Conservation (phyloP, 495 filamentous ascomycete species). For the Viridothelium virens region DNA sequence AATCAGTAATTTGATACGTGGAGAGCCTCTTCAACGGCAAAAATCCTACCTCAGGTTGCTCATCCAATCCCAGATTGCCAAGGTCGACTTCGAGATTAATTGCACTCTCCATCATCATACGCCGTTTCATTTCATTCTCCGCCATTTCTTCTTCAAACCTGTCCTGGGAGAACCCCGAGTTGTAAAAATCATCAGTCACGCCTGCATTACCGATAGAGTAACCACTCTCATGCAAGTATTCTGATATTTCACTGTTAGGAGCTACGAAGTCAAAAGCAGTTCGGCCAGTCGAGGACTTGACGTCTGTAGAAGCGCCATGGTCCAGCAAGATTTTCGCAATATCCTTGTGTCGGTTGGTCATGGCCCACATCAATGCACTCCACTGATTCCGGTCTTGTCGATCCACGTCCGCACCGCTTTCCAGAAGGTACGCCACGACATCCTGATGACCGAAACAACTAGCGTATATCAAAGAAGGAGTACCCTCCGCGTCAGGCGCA, state of each 20-base stretch:
- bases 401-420: conserved; percentile 85
- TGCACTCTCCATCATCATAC: conserved; percentile 99
- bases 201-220: conserved; percentile 80
- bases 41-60: conserved; percentile 75
- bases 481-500: conserved; percentile 87
- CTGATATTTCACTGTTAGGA: conserved; percentile 91
- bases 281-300: conserved; percentile 85
- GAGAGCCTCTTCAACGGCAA: neutral
- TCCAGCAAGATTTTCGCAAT: conserved; percentile 89
- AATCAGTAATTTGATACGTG: conserved; percentile 12
- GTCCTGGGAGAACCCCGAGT: conserved; percentile 83
- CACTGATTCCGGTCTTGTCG: conserved; percentile 92
- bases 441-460: conserved; percentile 98
- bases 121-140: conserved; percentile 87
- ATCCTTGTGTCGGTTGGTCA: conserved; percentile 94
- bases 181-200: conserved; percentile 94
- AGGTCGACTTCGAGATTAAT: conserved; percentile 95
- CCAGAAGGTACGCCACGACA: conserved; percentile 74
- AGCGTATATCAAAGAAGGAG: conserved; percentile 90
- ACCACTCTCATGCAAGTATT: conserved; percentile 86
- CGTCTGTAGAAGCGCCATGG: conserved; percentile 88
- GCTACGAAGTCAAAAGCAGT: conserved; percentile 96
- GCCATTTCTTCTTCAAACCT: conserved; percentile 95
- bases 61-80: conserved; percentile 90
- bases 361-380: conserved; percentile 99